Conservation (phyloP, 495 filamentous ascomycete species). For the Penicillium tannophilum region DNA sequence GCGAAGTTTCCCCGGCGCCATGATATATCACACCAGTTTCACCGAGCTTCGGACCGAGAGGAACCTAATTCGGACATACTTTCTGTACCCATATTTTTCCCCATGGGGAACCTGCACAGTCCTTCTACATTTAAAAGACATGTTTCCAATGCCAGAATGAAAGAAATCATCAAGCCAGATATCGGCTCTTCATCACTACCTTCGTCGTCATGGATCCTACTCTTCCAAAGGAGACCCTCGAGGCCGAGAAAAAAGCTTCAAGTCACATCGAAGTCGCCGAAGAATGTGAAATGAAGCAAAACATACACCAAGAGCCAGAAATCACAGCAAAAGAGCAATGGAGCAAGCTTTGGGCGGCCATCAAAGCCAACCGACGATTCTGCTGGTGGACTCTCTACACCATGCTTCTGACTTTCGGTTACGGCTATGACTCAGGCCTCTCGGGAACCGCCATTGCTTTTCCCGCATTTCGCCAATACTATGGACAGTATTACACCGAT, state of each 20-base stretch:
- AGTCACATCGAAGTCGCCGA: background rate
- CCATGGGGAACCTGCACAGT: background rate
- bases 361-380: conserved; percentile 10
- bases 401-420: conserved; percentile 20
- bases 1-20: background rate
- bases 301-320: background rate
- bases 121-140: background rate
- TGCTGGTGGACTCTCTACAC: conserved; percentile 17
- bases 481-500: conserved; percentile 16
- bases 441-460: conserved; percentile 18
- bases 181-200: background rate
- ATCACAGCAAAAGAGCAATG: conserved; percentile 15
- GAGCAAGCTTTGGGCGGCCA: conserved; percentile 12
- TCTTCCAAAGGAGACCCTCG: background rate
- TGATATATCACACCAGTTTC: background rate
- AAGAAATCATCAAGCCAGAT: background rate
- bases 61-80: background rate
- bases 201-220: background rate
- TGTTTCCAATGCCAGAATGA: background rate
- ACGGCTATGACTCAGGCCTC: conserved; percentile 15
- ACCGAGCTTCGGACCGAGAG: background rate
- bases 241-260: background rate
- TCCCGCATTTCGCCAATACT: conserved; percentile 16
- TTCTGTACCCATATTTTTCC: background rate
- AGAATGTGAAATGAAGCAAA: background rate